phyloP scores from a whole-genome alignment of 495 filamentous ascomycete species.

The Glarea lozoyensis region DNA sequence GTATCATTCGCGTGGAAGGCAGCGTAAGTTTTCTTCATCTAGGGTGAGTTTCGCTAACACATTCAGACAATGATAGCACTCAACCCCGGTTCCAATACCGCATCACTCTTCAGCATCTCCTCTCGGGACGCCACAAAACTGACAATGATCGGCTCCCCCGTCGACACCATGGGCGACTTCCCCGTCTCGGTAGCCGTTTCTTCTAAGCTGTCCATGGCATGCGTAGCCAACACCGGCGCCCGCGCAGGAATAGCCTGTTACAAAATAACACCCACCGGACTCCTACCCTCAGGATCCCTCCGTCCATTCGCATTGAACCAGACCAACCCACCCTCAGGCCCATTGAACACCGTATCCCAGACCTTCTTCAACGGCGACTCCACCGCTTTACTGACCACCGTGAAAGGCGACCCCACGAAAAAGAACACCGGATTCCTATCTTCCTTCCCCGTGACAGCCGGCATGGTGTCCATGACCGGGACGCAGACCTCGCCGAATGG shows the following conservation, averaged over 20 bases:
- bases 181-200: conserved; percentile 48
- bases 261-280: conserved; percentile 26
- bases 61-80: conserved; percentile 43
- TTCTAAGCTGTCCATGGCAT: conserved; percentile 34
- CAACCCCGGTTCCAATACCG: conserved; percentile 51
- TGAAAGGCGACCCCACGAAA: conserved; percentile 43
- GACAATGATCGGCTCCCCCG: conserved; percentile 32
- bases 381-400: conserved; percentile 38
- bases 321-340: conserved; percentile 44
- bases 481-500: conserved; percentile 32
- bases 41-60: conserved; percentile 1
- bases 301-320: conserved; percentile 37
- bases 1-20: conserved; percentile 36
- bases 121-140: conserved; percentile 34
- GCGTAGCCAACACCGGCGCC: conserved; percentile 45
- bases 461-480: conserved; percentile 18
- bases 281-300: conserved; percentile 27
- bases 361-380: conserved; percentile 47
- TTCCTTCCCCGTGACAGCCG: conserved; percentile 31
- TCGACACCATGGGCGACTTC: conserved; percentile 41
- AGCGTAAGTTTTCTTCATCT: conserved; percentile 27
- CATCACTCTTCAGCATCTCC: conserved; percentile 44
- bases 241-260: conserved; percentile 45
- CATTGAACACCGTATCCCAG: conserved; percentile 44
- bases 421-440: conserved; percentile 49